phyloP scores from a whole-genome alignment of 179 eudicot genomes.

The Corrigiola litoralis region DNA sequence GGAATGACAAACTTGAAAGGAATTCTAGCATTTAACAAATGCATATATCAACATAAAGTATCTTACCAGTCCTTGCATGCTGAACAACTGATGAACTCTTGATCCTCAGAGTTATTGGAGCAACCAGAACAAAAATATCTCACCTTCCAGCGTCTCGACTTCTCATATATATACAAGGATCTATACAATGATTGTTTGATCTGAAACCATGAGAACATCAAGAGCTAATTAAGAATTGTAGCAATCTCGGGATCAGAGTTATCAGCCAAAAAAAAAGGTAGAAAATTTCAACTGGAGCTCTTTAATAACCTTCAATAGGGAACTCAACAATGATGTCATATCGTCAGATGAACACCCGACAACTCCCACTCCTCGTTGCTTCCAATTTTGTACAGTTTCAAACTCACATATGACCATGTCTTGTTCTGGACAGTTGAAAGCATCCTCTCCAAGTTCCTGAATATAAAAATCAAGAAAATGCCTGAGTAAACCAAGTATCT shows the following conservation, averaged over 20 bases:
- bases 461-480: slow-evolving; percentile 9
- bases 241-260: neutral
- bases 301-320: slow-evolving; percentile 52
- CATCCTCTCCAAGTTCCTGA: slow-evolving; percentile 71
- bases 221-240: neutral
- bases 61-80: slow-evolving; percentile 81
- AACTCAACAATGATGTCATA: slow-evolving; percentile 31
- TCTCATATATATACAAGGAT: slow-evolving; percentile 56
- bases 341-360: slow-evolving; percentile 43
- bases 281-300: neutral
- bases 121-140: slow-evolving; percentile 58
- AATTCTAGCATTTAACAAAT: neutral
- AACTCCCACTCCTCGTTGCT: slow-evolving; percentile 42
- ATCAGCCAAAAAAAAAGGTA: neutral
- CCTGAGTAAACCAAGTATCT: neutral
- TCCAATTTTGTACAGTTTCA: slow-evolving; percentile 57
- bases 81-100: slow-evolving; percentile 60
- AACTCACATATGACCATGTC: slow-evolving; percentile 60
- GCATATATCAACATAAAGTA: slow-evolving; percentile 14
- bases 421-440: slow-evolving; percentile 64
- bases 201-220: slow-evolving; percentile 31
- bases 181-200: slow-evolving; percentile 54
- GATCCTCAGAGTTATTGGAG: slow-evolving; percentile 46
- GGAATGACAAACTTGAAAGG: neutral
- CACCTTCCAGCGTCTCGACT: slow-evolving; percentile 43